These are phyloP conservation scores for Scopulariopsis brevicaulis DNA, from an alignment of 2,329 filamentous ascomycete species.

Conservation along the genomic window DNA sequence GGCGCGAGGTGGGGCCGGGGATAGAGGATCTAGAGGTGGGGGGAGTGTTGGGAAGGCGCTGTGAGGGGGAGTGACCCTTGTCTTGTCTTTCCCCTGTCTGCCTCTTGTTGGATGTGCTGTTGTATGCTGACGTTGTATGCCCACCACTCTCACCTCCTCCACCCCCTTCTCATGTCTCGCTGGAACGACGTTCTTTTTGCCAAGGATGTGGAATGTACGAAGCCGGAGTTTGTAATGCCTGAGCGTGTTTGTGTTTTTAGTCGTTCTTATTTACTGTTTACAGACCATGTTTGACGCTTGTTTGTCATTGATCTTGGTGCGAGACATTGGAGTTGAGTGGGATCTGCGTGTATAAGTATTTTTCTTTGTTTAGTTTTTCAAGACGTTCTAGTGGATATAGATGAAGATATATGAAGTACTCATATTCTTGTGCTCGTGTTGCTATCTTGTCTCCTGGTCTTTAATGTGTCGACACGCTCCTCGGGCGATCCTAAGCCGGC, in stretches of 20 bases:
- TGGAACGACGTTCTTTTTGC: not conserved
- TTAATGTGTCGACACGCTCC: not conserved
- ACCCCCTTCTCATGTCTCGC: not conserved
- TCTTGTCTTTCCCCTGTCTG: not conserved
- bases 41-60: constrained; percentile 4
- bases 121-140: not conserved
- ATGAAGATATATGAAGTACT: not conserved
- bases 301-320: not conserved
- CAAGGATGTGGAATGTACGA: not conserved
- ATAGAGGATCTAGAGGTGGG: not conserved
- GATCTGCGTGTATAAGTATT: not conserved
- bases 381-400: not conserved
- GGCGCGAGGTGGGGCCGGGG: constrained; percentile 15
- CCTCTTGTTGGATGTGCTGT: not conserved
- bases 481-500: too few species aligned
- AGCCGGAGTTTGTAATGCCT: not conserved
- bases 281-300: not conserved
- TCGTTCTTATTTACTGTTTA: not conserved
- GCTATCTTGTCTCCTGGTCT: not conserved
- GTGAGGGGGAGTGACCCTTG: not conserved
- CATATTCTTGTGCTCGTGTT: not conserved
- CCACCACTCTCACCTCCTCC: not conserved
- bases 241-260: not conserved
- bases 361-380: too few species aligned
- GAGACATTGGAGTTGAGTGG: not conserved